Evolutionary conservation across 2,329 filamentous ascomycete genomes (phyloP).

Genomic region (Gnomoniopsis smithogilvyi): DNA sequence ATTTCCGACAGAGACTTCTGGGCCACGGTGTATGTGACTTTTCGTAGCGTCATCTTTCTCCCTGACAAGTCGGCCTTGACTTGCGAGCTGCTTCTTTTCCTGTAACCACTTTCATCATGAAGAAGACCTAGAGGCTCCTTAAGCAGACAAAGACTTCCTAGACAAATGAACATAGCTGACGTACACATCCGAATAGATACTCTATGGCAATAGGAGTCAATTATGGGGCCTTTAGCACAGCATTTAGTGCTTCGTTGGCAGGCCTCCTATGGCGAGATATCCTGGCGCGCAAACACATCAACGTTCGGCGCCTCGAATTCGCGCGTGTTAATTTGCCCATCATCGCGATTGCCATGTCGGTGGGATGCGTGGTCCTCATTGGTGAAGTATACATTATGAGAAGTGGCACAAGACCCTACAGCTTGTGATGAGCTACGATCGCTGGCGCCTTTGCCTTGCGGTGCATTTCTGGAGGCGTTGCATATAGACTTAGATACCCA

Average conservation of each 20-base stretch:
- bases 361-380: conserved; percentile 59
- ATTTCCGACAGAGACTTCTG: conserved; percentile 67
- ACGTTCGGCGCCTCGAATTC: conserved; percentile 61
- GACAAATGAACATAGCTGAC: neutral
- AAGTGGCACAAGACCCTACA: conserved; percentile 33
- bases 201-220: conserved; percentile 73
- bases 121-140: neutral
- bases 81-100: neutral
- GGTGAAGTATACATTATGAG: conserved; percentile 62
- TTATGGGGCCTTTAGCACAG: conserved; percentile 70
- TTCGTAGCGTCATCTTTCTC: neutral
- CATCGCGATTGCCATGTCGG: conserved; percentile 64
- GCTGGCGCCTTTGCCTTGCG: too few relatives aligned
- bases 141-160: neutral
- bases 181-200: conserved; percentile 36
- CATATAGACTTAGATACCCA: too few relatives aligned
- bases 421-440: neutral
- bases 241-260: conserved; percentile 69
- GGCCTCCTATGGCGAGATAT: conserved; percentile 73
- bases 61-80: neutral
- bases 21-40: conserved; percentile 51
- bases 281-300: conserved; percentile 64
- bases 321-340: conserved; percentile 68
- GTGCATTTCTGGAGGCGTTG: too few relatives aligned
- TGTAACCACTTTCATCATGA: neutral